These are phyloP conservation scores for Colletotrichum shisoi DNA, from an alignment of 2,329 filamentous ascomycete species.

Conservation along the genomic window DNA sequence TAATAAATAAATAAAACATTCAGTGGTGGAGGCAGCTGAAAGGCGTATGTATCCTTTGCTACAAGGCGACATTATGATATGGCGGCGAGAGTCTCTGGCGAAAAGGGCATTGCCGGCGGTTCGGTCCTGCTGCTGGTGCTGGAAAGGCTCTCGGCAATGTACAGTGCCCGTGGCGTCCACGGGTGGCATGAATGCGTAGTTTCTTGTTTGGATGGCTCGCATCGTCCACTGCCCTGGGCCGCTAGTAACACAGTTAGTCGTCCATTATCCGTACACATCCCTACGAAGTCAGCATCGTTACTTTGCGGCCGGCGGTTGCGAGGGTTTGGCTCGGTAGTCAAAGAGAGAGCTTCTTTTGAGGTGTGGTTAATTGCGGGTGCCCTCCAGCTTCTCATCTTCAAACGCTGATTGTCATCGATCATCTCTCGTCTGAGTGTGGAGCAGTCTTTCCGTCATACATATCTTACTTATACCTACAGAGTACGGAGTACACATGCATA, in stretches of 20 bases:
- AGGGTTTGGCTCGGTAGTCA: neutral
- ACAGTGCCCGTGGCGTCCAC: constrained; percentile 9
- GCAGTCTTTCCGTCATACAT: constrained; percentile 2
- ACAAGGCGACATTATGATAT: neutral
- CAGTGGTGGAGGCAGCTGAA: constrained; percentile 17
- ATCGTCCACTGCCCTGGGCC: constrained; percentile 17
- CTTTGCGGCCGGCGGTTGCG: too few relatives aligned
- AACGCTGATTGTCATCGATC: constrained; percentile 18
- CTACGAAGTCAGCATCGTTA: too few relatives aligned
- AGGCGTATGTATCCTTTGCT: neutral
- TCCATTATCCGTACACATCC: too few relatives aligned
- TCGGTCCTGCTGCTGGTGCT: neutral
- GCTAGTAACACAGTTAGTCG: neutral
- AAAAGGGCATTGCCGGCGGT: neutral
- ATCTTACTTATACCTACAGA: too few relatives aligned
- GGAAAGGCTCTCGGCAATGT: constrained; percentile 1
- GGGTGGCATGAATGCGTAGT: neutral
- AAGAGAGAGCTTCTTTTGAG: neutral
- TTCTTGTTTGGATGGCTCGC: constrained; percentile 28
- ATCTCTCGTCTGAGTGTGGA: constrained; percentile 10
- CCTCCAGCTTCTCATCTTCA: constrained; percentile 3
- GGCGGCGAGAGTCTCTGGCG: constrained; percentile 18
- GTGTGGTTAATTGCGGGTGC: constrained; percentile 2
- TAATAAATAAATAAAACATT: neutral
- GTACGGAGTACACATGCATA: neutral